A percentile compares a stretch with the other conserved stretches of the same genome.
Evolutionary conservation across 2,329 filamentous ascomycete species (phyloP).

Genomic region (Fusarium sulawesiense): DNA sequence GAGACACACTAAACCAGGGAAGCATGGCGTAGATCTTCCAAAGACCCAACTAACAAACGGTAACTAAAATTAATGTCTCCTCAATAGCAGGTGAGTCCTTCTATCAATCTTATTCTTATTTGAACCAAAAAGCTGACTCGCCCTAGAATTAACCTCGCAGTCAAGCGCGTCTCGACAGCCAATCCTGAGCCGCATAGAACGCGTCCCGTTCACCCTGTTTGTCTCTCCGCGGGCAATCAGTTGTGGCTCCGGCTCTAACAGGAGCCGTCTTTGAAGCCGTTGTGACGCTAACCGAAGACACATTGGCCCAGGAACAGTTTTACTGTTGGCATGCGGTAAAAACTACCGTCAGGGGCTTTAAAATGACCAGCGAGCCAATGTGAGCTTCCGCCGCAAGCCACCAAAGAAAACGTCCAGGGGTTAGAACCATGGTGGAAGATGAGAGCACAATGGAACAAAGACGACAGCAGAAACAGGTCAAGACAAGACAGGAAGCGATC

Average conservation of each 20-base stretch:
- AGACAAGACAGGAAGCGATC: slow-evolving; percentile 21
- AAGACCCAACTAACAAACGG: not conserved
- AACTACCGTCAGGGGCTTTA: slow-evolving; percentile 25
- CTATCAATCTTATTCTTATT: slow-evolving; percentile 30
- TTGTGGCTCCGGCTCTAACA: slow-evolving; percentile 38
- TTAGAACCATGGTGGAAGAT: slow-evolving; percentile 3
- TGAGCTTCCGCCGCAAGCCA: slow-evolving; percentile 26
- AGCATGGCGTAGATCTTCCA: slow-evolving; percentile 29
- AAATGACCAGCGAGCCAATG: slow-evolving; percentile 24
- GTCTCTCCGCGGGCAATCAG: slow-evolving; percentile 26
- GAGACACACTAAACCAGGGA: slow-evolving; percentile 14
- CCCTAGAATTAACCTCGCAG: slow-evolving; percentile 4
- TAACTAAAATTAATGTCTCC: slow-evolving; percentile 28
- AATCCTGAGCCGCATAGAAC: slow-evolving; percentile 23
- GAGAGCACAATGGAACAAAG: not conserved
- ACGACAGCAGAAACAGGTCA: slow-evolving; percentile 8
- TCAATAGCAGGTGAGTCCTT: slow-evolving; percentile 27
- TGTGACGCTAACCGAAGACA: slow-evolving; percentile 33
- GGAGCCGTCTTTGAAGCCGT: slow-evolving; percentile 17
- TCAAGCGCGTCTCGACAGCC: slow-evolving; percentile 19
- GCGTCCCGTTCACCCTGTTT: slow-evolving; percentile 17
- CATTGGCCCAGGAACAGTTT: slow-evolving; percentile 44
- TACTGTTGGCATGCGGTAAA: slow-evolving; percentile 14
- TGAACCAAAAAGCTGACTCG: slow-evolving; percentile 25
- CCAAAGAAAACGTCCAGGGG: slow-evolving; percentile 27